A percentile compares a stretch with the other conserved stretches of the same genome.
These are phyloP conservation scores for Gossypium sturtianum DNA, from an alignment of 345 rosid genomes.

Conservation along the genomic window DNA sequence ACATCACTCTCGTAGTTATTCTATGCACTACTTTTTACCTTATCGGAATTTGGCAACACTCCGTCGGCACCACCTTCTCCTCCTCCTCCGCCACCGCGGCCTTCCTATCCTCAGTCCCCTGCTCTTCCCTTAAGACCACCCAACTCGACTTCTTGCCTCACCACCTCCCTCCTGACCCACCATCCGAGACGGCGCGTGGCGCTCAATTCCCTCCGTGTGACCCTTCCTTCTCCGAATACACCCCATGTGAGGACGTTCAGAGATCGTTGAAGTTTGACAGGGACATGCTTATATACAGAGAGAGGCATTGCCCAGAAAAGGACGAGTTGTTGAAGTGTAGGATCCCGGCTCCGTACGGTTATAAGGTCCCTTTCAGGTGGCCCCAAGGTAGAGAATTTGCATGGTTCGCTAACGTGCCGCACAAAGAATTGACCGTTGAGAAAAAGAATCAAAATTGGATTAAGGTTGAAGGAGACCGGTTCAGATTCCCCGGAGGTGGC, in stretches of 20 bases:
- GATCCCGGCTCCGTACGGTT: constrained; percentile 76
- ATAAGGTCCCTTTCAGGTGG: constrained; percentile 73
- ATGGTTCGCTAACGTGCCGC: constrained; percentile 94
- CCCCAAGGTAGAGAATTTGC: constrained; percentile 76
- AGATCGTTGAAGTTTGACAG: constrained; percentile 58
- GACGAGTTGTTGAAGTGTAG: constrained; percentile 52
- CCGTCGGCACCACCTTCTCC: constrained; percentile 20
- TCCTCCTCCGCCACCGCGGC: constrained; percentile 5
- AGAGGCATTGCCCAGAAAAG: constrained; percentile 69
- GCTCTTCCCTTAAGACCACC: constrained; percentile 17
- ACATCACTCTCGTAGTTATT: constrained; percentile 28
- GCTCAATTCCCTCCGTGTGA: constrained; percentile 53
- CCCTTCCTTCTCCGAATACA: constrained; percentile 44
- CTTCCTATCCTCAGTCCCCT: constrained; percentile 7
- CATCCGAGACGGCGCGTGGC: constrained; percentile 32
- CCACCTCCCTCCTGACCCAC: constrained; percentile 46
- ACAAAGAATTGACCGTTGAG: constrained; percentile 78
- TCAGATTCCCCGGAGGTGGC: constrained; percentile 93
- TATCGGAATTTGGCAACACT: constrained; percentile 46
- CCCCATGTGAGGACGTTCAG: constrained; percentile 67
- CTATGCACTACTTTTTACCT: constrained; percentile 52
- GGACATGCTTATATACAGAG: constrained; percentile 55
- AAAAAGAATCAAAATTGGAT: constrained; percentile 92
- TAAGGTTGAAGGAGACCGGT: constrained; percentile 50
- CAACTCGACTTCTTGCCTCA: constrained; percentile 50